Evolutionary conservation across 805 yeast species (phyloP).

Genomic region (Saccharomycopsis guyanensis): DNA sequence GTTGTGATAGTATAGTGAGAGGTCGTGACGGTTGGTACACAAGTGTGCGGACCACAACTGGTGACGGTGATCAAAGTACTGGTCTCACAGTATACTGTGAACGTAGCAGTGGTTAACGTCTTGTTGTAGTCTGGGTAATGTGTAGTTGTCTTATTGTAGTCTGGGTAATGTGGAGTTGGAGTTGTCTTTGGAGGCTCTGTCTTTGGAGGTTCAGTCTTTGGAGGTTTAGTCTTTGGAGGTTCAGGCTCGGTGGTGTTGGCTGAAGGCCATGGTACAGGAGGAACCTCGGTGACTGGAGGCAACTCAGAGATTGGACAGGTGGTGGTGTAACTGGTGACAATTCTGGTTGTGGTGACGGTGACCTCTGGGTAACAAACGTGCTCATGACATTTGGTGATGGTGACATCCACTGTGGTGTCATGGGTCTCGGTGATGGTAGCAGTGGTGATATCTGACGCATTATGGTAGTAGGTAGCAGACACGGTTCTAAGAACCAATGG

Average conservation of each 20-base stretch:
- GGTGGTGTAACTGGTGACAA: not conserved
- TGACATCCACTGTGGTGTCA: not conserved
- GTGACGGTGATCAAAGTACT: too few relatives aligned
- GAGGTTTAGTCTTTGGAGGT: not conserved
- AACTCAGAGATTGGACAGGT: constrained; percentile 5
- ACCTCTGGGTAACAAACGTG: not conserved
- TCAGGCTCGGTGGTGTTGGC: not conserved
- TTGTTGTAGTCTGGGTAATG: too few relatives aligned
- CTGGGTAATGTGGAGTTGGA: too few relatives aligned
- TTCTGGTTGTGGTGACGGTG: not conserved
- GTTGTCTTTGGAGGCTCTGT: too few relatives aligned
- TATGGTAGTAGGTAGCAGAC: not conserved
- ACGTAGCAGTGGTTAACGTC: too few relatives aligned
- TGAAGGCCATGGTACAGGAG: constrained; percentile 1
- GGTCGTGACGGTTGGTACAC: too few relatives aligned
- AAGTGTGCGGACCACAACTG: too few relatives aligned
- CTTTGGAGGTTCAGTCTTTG: too few relatives aligned
- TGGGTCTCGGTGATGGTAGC: not conserved
- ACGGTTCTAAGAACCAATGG: not conserved
- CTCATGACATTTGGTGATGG: not conserved
- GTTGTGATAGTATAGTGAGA: too few relatives aligned
- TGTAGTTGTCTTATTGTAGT: too few relatives aligned
- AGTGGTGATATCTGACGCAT: not conserved
- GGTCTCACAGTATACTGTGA: too few relatives aligned
- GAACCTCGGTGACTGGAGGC: constrained; percentile 1